These are phyloP conservation scores for Phyllosticta paracitricarpa DNA, from an alignment of 2,329 filamentous ascomycete genomes.

Conservation along the genomic window DNA sequence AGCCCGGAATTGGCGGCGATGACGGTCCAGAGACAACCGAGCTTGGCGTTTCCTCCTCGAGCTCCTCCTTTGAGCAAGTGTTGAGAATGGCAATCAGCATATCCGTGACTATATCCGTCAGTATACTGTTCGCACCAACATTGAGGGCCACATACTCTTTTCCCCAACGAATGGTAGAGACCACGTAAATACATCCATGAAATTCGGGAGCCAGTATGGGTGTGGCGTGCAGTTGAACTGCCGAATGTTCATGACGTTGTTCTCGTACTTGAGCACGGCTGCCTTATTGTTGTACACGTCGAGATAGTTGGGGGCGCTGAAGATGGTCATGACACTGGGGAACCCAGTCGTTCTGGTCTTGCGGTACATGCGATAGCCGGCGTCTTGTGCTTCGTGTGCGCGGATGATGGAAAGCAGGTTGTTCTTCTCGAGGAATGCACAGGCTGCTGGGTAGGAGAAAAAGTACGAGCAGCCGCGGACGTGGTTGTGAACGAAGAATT, in stretches of 20 bases:
- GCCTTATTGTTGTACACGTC: constrained; percentile 99
- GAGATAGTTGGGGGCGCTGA: constrained; percentile 96
- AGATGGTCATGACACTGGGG: constrained; percentile 99
- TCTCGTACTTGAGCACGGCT: constrained; percentile 97
- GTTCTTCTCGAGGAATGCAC: constrained; percentile 97
- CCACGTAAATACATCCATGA: constrained; percentile 99
- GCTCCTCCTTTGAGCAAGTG: constrained; percentile 95
- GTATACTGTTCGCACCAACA: neutral
- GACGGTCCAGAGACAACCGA: constrained; percentile 60
- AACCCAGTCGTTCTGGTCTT: constrained; percentile 98
- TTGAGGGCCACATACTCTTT: constrained; percentile 46
- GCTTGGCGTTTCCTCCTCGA: constrained; percentile 77
- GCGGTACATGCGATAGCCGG: constrained; percentile 97
- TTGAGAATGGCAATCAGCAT: constrained; percentile 99
- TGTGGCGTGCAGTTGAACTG: constrained; percentile 99
- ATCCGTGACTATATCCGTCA: constrained; percentile 55
- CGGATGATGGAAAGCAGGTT: constrained; percentile 94
- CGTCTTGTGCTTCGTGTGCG: constrained; percentile 96
- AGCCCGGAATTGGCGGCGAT: constrained; percentile 55
- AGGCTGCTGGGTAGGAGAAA: constrained; percentile 96
- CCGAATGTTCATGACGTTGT: constrained; percentile 99
- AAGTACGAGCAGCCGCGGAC: constrained; percentile 98
- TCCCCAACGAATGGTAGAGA: constrained; percentile 96
- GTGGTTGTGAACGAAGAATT: constrained; percentile 97
- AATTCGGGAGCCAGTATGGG: constrained; percentile 98